Base-by-base conservation (phyloP, 371 early-diverging fungal genomes). In the Rhizomucor pusillus region DNA sequence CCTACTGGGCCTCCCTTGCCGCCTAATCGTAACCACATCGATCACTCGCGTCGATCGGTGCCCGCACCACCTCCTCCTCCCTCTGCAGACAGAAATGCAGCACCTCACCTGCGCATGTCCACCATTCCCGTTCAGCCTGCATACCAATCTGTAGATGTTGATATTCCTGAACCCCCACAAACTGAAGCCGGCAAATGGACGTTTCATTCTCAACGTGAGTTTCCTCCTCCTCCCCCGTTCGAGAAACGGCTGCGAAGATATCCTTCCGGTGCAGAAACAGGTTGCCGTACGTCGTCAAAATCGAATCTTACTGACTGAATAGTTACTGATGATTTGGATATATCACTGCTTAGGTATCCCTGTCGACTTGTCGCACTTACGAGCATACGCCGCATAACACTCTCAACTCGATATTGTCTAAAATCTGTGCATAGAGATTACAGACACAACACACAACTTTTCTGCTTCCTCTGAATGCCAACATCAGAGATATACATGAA, bases 151-250 rank as follows among this genome's bases (percentile, higher is more conserved):
- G 16, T 69, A 1, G 67, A 77, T 44, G 56, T 69, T 18, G 60
- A 69, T 5, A 65, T 73, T 49, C 77, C 77, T 16, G 77, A 77
- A 50, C 75, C 75, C 20, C 75, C 79, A 20, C 63, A 64, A 43
- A 73, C 75, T 7, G 79, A 78, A 62, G 74, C 72, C 14, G 79
- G 79, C 25, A 62, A 65, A 52, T 78, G 75, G 75, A 73, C 75
- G 10, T 78, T 78, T 47, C 75, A 75, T 52, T 71, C 79, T 0
- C 71, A 71, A 57, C 56, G 39, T 20, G 75, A 78, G 34, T 70
- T 78, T 44, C 75, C 79, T 36, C 57, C 79, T 19, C 79, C 79
- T 18, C 75, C 75, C 13, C 61, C 66, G 0, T 78, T 78, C 52
- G 79, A 75, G 41, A 72, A 74, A 47, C 64, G 57, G 40, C 40